Percentiles rank a stretch among this genome's conserved stretches.
Evolutionary conservation across 2,329 filamentous ascomycete species (phyloP).

Genomic region (Fusarium papillatum): DNA sequence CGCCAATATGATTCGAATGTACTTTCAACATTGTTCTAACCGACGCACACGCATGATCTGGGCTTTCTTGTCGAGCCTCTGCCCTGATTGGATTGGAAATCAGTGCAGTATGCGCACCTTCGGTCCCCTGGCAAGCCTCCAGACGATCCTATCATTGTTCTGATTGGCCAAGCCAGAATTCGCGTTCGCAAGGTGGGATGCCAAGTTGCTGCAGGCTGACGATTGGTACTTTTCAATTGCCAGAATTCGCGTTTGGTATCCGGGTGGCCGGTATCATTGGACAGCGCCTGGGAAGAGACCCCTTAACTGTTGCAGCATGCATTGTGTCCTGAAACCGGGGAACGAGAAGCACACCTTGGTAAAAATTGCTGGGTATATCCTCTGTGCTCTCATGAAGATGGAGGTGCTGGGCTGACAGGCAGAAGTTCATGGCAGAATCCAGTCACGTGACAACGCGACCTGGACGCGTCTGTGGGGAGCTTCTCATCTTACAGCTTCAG

Average conservation of each 20-base stretch:
- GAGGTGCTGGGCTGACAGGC: not conserved
- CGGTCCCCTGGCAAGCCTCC: not conserved
- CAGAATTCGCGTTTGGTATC: not conserved
- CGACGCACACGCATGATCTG: not conserved
- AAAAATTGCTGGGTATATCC: not conserved
- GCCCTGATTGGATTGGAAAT: not conserved
- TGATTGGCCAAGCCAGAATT: constrained; percentile 2
- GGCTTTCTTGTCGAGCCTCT: not conserved
- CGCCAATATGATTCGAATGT: not conserved
- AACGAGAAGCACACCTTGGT: not conserved
- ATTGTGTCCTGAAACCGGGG: not conserved
- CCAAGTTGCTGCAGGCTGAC: not conserved
- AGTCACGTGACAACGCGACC: constrained; percentile 50
- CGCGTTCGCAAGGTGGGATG: not conserved
- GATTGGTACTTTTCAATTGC: not conserved
- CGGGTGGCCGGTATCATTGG: not conserved
- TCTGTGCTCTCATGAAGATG: not conserved
- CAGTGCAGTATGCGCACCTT: not conserved
- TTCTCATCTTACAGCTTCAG: constrained; percentile 29
- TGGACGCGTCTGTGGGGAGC: constrained; percentile 40
- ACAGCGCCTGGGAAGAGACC: not conserved
- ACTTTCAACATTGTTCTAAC: not conserved
- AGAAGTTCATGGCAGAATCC: not conserved
- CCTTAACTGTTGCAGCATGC: not conserved
- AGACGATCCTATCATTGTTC: not conserved